Base-by-base conservation (phyloP, 2,329 filamentous ascomycete species). In the Colletotrichum sp. region DNA sequence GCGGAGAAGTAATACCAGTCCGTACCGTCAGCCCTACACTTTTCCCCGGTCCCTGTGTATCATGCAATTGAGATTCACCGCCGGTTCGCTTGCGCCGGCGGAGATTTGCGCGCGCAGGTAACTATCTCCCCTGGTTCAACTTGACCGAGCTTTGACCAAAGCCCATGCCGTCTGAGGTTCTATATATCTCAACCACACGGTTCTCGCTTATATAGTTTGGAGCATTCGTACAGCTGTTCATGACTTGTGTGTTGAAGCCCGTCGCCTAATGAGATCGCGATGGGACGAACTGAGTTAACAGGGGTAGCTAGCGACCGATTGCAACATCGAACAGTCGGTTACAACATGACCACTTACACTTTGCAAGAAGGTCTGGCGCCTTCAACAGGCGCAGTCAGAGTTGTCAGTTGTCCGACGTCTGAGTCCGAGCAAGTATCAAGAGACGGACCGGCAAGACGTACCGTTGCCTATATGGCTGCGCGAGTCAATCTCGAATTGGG, bases 391-490 rank as follows among this genome's bases (percentile, higher is more conserved):
- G n/a, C n/a, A n/a, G n/a, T n/a, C n/a, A n/a, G n/a, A n/a, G n/a
- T n/a, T n/a, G n/a, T n/a, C n/a, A n/a, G n/a, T n/a, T n/a, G n/a
- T n/a, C n/a, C n/a, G n/a, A n/a, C n/a, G n/a, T n/a, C n/a, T n/a
- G n/a, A n/a, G n/a, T n/a, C n/a, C n/a, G n/a, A n/a, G n/a, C n/a
- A n/a, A n/a, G n/a, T n/a, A n/a, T n/a, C n/a, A n/a, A n/a, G n/a
- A n/a, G n/a, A n/a, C n/a, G n/a, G n/a, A n/a, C n/a, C 44, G 44
- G 39, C 39, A 1, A 44, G 18, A 4, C 1, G 6, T 44, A 0
- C 3, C 39, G 9, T 12, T 44, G 39, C 39, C 39, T n/a, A 6
- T 9, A 44, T 2, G 13, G 7, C 26, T 28, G 8, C n/a, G 44
- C 44, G 44, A 49, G 44, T 49, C 44, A 49, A 21, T 21, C 44